Percentiles rank a stretch among this genome's conserved stretches.
Evolutionary conservation across 345 rosid species (phyloP).

Genomic region (Mangifera indica): DNA sequence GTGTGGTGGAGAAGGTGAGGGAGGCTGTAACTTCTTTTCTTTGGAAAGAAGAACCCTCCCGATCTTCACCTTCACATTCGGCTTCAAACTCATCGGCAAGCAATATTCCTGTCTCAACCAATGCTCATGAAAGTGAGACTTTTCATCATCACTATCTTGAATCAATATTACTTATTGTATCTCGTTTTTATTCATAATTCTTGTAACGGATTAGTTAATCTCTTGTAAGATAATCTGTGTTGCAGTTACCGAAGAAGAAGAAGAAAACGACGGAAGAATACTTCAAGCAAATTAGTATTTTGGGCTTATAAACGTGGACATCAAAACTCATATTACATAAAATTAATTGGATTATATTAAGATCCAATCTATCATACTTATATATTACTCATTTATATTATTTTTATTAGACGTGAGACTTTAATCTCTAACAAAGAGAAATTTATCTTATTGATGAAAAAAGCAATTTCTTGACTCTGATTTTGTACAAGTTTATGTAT

Average conservation of each 20-base stretch:
- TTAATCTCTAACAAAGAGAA: too few relatives aligned
- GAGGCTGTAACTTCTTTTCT: conserved; percentile 51
- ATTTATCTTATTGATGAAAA: conserved; percentile 8
- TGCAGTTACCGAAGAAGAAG: conserved; percentile 58
- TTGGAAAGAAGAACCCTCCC: conserved; percentile 28
- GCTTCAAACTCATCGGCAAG: conserved; percentile 30
- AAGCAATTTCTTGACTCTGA: not conserved
- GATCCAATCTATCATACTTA: too few relatives aligned
- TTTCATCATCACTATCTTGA: not conserved
- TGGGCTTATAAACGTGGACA: too few relatives aligned
- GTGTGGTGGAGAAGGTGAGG: conserved; percentile 46
- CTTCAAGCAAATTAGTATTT: conserved; percentile 67
- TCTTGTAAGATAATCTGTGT: not conserved
- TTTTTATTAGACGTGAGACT: too few relatives aligned
- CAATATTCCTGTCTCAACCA: conserved; percentile 36
- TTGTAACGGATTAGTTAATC: not conserved
- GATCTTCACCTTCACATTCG: conserved; percentile 20
- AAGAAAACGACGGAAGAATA: conserved; percentile 53
- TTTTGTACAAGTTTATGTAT: conserved; percentile 8
- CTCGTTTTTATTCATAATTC: not conserved
- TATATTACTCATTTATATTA: too few relatives aligned
- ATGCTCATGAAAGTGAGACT: conserved; percentile 46
- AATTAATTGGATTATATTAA: too few relatives aligned
- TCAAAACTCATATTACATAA: too few relatives aligned
- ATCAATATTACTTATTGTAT: not conserved